These are phyloP conservation scores for Phytophthora capsici DNA, from an alignment of 352 stramenopile species.

Conservation along the genomic window DNA sequence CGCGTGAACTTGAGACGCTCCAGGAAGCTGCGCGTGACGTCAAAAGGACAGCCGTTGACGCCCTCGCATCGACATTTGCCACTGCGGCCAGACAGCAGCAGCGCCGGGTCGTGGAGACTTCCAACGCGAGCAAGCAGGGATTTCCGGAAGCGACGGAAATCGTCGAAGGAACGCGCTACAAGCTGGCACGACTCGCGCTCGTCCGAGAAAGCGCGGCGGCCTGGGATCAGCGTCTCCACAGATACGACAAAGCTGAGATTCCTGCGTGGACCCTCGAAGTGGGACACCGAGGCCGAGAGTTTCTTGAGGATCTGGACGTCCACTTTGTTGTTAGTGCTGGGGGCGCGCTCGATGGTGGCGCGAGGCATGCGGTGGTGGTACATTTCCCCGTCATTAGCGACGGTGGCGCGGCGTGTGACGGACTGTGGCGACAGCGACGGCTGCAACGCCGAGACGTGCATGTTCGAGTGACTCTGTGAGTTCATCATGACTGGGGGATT, in stretches of 20 bases:
- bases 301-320: slow-evolving; percentile 87
- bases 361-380: slow-evolving; percentile 21
- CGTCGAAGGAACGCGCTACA: slow-evolving; percentile 77
- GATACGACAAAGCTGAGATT: slow-evolving; percentile 84
- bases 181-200: slow-evolving; percentile 75
- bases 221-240: slow-evolving; percentile 73
- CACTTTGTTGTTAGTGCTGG: slow-evolving; percentile 41
- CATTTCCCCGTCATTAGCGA: slow-evolving; percentile 47
- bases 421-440: slow-evolving; percentile 52
- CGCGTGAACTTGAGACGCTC: slow-evolving; percentile 79
- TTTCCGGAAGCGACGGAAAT: slow-evolving; percentile 79
- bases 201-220: slow-evolving; percentile 59
- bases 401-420: slow-evolving; percentile 43
- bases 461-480: slow-evolving; percentile 37
- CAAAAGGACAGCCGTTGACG: slow-evolving; percentile 66
- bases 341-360: slow-evolving; percentile 52
- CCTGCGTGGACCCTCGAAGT: slow-evolving; percentile 70
- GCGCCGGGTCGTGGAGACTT: slow-evolving; percentile 44
- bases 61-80: slow-evolving; percentile 69
- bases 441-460: slow-evolving; percentile 46
- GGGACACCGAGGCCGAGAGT: slow-evolving; percentile 75
- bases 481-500: slow-evolving; percentile 28
- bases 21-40: slow-evolving; percentile 74
- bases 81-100: slow-evolving; percentile 41
- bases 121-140: slow-evolving; percentile 73